Base-by-base conservation (phyloP, 768 basidiomycete genomes). In the Leccinum longicurvipes region DNA sequence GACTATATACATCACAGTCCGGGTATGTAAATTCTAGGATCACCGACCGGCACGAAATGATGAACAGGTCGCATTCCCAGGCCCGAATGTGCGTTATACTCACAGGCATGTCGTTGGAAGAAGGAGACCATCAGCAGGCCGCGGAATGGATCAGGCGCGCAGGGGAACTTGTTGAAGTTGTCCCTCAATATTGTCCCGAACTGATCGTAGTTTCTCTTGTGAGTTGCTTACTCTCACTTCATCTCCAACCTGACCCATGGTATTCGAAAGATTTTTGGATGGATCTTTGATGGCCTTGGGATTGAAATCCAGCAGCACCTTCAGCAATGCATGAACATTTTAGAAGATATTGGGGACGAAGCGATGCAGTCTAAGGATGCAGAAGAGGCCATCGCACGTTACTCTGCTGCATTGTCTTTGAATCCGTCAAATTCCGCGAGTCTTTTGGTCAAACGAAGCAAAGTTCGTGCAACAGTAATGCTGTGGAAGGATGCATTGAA, bases 361-460 rank as follows among this genome's bases (percentile, higher is more conserved):
- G 60, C 53, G 1, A 0, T 51, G 7, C 9, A n/a, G 15, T 32
- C 50, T 6, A 17, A 44, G 3, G 23, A 55, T 50, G 15, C 39
- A 17, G 15, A 52, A n/a, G 23, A n/a, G n/a, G 61, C 61, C 0
- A 36, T 59, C 14, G 17, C 19, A 36, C 9, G 36, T 15, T 36
- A 36, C 36, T 36, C 36, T 36, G 17, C 36, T n/a, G 36, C 36
- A n/a, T 10, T 36, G 36, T 36, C 36, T 36, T 36, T 36, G 4
- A 36, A 9, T 36, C 17, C 50, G 3, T 51, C 41, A 17, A 32
- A 41, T 23, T 17, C 19, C 17, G n/a, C 15, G 6, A 17, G 27
- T 25, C 56, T 59, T 2, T 15, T 62, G 19, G 52, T 62, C 4
- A 42, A 58, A 25, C 60, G 56, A 34, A 58, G 61, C 47, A 51